Conservation (phyloP, 2,329 filamentous ascomycete species). For the Ustulina deusta region DNA sequence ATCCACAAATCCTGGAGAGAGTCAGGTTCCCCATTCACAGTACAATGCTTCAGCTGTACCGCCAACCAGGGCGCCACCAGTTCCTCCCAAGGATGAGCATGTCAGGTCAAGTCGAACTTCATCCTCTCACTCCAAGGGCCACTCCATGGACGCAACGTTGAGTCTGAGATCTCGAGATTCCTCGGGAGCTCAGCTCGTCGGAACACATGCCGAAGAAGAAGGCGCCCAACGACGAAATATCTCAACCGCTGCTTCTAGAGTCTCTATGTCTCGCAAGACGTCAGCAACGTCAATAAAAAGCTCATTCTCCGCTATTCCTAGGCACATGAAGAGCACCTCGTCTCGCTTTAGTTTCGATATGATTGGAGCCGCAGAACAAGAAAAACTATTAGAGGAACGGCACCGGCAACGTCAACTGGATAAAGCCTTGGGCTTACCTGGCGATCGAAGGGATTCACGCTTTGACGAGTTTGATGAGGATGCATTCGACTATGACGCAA, state of each 20-base stretch:
- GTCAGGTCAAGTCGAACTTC: constrained; percentile 48
- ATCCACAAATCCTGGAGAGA: constrained; percentile 36
- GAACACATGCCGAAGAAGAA: constrained; percentile 31
- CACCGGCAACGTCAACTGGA: constrained; percentile 76
- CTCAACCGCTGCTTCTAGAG: constrained; percentile 52
- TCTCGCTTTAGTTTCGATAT: constrained; percentile 88
- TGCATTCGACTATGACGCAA: constrained; percentile 70
- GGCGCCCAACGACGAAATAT: constrained; percentile 43
- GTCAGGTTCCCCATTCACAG: constrained; percentile 39
- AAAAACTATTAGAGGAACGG: constrained; percentile 78
- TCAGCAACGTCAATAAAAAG: constrained; percentile 63
- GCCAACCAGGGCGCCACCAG: constrained; percentile 50
- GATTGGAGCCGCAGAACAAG: constrained; percentile 74
- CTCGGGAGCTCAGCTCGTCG: constrained; percentile 29
- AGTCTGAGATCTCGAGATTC: constrained; percentile 42
- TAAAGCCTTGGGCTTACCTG: constrained; percentile 61
- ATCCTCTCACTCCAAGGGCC: constrained; percentile 52
- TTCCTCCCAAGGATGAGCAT: constrained; percentile 56
- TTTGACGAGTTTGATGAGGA: constrained; percentile 74
- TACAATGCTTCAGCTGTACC: constrained; percentile 18
- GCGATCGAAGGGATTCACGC: constrained; percentile 61
- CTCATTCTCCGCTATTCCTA: constrained; percentile 64
- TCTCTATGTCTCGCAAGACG: constrained; percentile 63
- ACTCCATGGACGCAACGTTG: constrained; percentile 46
- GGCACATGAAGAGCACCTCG: constrained; percentile 80